These are phyloP conservation scores for Fibroporia radiculosa DNA, from an alignment of 768 basidiomycete species.

Conservation along the genomic window DNA sequence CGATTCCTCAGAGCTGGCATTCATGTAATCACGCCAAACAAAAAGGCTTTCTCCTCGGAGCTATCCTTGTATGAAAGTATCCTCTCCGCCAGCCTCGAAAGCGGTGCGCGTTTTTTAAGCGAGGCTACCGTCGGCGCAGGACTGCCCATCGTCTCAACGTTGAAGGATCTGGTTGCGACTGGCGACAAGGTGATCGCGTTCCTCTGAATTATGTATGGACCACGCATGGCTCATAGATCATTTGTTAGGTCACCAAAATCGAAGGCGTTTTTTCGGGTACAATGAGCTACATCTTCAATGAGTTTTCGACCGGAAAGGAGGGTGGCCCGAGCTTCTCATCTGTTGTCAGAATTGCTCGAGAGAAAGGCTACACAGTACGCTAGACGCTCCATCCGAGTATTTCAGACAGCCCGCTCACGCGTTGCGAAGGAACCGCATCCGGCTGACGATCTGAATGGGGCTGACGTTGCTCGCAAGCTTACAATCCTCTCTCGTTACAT, in stretches of 20 bases:
- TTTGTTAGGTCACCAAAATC: slow-evolving; percentile 46
- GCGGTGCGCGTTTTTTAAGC: slow-evolving; percentile 65
- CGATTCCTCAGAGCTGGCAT: slow-evolving; percentile 70
- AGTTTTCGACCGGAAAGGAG: slow-evolving; percentile 68
- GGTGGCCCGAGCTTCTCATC: slow-evolving; percentile 78
- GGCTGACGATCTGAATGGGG: slow-evolving; percentile 92
- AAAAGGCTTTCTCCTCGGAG: slow-evolving; percentile 86
- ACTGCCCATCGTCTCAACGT: slow-evolving; percentile 81
- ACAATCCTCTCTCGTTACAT: slow-evolving; percentile 88
- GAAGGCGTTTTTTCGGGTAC: slow-evolving; percentile 98
- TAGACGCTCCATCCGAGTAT: neutral
- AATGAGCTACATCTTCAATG: slow-evolving; percentile 98
- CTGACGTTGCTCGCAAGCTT: slow-evolving; percentile 95
- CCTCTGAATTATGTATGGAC: neutral
- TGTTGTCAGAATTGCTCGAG: slow-evolving; percentile 80
- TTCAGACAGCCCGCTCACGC: neutral
- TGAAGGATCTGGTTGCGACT: slow-evolving; percentile 87
- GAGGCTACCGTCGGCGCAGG: slow-evolving; percentile 97
- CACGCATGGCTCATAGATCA: slow-evolving; percentile 7
- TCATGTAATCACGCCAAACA: slow-evolving; percentile 92
- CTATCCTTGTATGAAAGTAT: slow-evolving; percentile 64
- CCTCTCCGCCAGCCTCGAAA: slow-evolving; percentile 44
- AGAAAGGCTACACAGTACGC: slow-evolving; percentile 86
- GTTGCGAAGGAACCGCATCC: slow-evolving; percentile 85
- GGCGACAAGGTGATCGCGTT: slow-evolving; percentile 76